These are phyloP conservation scores for Cladochytrium replicatum DNA, from an alignment of 192 early-diverging fungal species.

Conservation along the genomic window DNA sequence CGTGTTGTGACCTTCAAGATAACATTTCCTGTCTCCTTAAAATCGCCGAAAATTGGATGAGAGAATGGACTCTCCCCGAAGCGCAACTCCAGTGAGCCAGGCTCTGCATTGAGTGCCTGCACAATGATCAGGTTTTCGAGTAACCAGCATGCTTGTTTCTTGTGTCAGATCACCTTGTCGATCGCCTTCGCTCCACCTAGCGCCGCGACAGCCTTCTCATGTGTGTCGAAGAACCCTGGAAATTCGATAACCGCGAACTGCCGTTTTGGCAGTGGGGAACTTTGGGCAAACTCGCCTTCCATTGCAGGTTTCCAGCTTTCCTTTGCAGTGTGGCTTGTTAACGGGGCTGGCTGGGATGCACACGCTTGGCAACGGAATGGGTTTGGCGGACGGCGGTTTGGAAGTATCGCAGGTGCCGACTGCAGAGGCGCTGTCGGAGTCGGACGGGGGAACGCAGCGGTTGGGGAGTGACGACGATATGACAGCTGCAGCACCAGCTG, in stretches of 20 bases:
- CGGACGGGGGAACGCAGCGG: too few relatives aligned
- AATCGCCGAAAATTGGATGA: slow-evolving; percentile 53
- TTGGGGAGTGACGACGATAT: too few relatives aligned
- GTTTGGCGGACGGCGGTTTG: too few relatives aligned
- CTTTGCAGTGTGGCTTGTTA: too few relatives aligned
- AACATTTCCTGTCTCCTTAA: slow-evolving; percentile 43
- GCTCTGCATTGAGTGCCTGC: slow-evolving; percentile 32
- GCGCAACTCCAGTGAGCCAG: slow-evolving; percentile 36
- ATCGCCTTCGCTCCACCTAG: slow-evolving; percentile 38
- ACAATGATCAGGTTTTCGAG: neutral
- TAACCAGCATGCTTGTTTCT: neutral
- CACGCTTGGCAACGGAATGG: too few relatives aligned
- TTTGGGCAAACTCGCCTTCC: too few relatives aligned
- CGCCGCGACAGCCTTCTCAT: slow-evolving; percentile 29
- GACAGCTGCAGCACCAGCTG: too few relatives aligned
- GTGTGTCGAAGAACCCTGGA: slow-evolving; percentile 38
- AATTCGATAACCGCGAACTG: slow-evolving; percentile 46
- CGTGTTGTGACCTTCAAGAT: slow-evolving; percentile 49
- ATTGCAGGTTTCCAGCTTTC: too few relatives aligned
- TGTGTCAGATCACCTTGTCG: slow-evolving; percentile 18
- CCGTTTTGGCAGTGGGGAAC: slow-evolving; percentile 28
- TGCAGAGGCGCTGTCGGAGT: too few relatives aligned
- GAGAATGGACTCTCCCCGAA: slow-evolving; percentile 50
- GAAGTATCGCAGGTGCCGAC: too few relatives aligned
- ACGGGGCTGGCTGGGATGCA: too few relatives aligned